A percentile compares a stretch with the other conserved stretches of the same genome.
Evolutionary conservation across 495 filamentous ascomycete species (phyloP).

Genomic region (Letharia columbiana): DNA sequence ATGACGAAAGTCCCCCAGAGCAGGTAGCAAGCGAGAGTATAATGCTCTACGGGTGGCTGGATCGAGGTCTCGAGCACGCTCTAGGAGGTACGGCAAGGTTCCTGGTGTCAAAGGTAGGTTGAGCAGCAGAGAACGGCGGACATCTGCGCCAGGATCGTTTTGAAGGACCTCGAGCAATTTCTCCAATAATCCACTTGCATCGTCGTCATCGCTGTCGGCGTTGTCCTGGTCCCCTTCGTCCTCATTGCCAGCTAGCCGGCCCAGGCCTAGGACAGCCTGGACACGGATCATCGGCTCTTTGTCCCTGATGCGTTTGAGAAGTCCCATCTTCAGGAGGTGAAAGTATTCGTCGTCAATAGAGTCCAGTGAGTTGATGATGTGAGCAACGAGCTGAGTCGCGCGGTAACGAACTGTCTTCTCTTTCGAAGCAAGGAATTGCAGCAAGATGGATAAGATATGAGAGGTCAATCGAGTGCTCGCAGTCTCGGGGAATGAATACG

Average conservation of each 20-base stretch:
- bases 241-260: constrained; percentile 72
- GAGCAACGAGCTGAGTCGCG: constrained; percentile 77
- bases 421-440: constrained; percentile 67
- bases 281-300: constrained; percentile 87
- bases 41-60: constrained; percentile 70
- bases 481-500: constrained; percentile 62
- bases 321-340: constrained; percentile 60
- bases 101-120: constrained; percentile 73
- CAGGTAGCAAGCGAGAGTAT: constrained; percentile 80
- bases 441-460: constrained; percentile 57
- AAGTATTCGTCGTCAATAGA: constrained; percentile 86
- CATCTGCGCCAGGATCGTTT: constrained; percentile 90
- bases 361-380: constrained; percentile 83
- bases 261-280: constrained; percentile 87
- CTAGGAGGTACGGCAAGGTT: constrained; percentile 85
- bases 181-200: constrained; percentile 55
- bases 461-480: constrained; percentile 70
- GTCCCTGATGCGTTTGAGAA: constrained; percentile 79
- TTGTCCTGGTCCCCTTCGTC: constrained; percentile 64
- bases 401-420: constrained; percentile 91
- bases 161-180: constrained; percentile 87
- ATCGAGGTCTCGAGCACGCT: constrained; percentile 85
- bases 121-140: constrained; percentile 75
- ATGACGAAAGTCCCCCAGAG: constrained; percentile 91
- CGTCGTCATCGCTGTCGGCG: constrained; percentile 52